These are phyloP conservation scores for Hanseniaspora taiwanica DNA, from an alignment of 805 yeast species.

Conservation along the genomic window DNA sequence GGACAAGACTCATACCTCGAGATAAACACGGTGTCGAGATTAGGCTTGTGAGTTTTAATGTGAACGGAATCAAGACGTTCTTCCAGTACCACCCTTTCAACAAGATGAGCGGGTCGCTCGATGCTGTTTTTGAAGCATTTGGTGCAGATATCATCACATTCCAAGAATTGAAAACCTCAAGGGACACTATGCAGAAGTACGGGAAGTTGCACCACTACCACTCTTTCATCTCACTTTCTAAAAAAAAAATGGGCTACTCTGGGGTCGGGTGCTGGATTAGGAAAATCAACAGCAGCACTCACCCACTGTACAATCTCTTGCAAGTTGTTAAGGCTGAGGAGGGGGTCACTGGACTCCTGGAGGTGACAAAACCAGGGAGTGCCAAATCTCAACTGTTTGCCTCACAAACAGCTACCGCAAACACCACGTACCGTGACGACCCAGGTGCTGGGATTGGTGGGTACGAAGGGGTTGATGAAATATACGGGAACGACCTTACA, in stretches of 20 bases:
- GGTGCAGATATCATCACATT: slow-evolving; percentile 69
- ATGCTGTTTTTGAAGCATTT: slow-evolving; percentile 36
- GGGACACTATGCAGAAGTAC: slow-evolving; percentile 32
- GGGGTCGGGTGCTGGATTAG: slow-evolving; percentile 83
- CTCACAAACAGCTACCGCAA: not conserved
- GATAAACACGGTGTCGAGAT: slow-evolving; percentile 9
- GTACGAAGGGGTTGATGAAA: slow-evolving; percentile 30
- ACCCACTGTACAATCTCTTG: slow-evolving; percentile 29
- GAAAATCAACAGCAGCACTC: slow-evolving; percentile 29
- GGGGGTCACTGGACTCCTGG: slow-evolving; percentile 65
- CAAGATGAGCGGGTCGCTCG: slow-evolving; percentile 22
- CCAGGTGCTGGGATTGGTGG: slow-evolving; percentile 48
- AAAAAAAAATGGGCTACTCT: slow-evolving; percentile 64
- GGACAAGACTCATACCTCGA: not conserved
- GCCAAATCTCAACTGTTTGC: not conserved
- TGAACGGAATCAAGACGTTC: slow-evolving; percentile 72
- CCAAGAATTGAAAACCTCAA: slow-evolving; percentile 68
- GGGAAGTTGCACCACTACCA: slow-evolving; percentile 43
- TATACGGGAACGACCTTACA: slow-evolving; percentile 25
- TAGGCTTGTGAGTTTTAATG: slow-evolving; percentile 63
- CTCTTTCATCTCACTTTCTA: slow-evolving; percentile 59
- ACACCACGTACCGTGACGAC: slow-evolving; percentile 14
- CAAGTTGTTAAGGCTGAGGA: slow-evolving; percentile 70
- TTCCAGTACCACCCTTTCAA: slow-evolving; percentile 82
- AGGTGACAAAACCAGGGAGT: slow-evolving; percentile 11